phyloP scores from a whole-genome alignment of 305 asterid species.

The Fraxinus platypoda region DNA sequence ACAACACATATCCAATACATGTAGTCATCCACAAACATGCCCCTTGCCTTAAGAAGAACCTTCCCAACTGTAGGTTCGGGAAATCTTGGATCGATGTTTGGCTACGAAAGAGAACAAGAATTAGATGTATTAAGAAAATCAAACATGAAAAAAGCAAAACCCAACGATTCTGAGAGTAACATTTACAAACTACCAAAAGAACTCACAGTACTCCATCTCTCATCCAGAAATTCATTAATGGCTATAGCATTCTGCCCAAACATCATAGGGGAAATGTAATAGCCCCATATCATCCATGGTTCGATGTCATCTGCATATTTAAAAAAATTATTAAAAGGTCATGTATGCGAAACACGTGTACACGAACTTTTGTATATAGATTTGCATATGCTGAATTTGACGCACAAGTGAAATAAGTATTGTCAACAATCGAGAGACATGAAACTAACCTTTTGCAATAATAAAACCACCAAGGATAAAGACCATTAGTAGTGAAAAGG shows the following conservation, averaged over 20 bases:
- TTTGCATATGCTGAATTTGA: neutral
- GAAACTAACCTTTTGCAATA: conserved; percentile 68
- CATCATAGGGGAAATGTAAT: conserved; percentile 79
- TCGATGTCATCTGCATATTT: conserved; percentile 62
- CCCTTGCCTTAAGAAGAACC: conserved; percentile 80
- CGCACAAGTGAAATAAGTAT: neutral
- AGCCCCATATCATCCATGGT: conserved; percentile 90
- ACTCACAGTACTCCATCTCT: conserved; percentile 89
- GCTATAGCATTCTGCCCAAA: conserved; percentile 87
- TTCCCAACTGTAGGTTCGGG: conserved; percentile 68
- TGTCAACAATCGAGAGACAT: neutral
- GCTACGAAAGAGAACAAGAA: conserved; percentile 41
- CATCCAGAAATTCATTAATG: conserved; percentile 77
- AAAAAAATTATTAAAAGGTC: neutral
- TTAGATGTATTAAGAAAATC: conserved; percentile 7
- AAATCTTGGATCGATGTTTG: conserved; percentile 51
- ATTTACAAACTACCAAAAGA: conserved; percentile 7
- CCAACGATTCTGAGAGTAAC: neutral
- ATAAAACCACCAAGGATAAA: conserved; percentile 94
- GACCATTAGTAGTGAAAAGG: conserved; percentile 72
- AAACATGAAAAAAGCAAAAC: conserved; percentile 3
- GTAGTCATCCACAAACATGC: conserved; percentile 72
- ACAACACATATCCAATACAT: conserved; percentile 76
- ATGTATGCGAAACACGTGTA: neutral
- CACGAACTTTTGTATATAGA: neutral